A percentile compares a stretch with the other conserved stretches of the same genome.
These are phyloP conservation scores for Corchorus capsularis DNA, from an alignment of 345 rosid species.

Conservation along the genomic window DNA sequence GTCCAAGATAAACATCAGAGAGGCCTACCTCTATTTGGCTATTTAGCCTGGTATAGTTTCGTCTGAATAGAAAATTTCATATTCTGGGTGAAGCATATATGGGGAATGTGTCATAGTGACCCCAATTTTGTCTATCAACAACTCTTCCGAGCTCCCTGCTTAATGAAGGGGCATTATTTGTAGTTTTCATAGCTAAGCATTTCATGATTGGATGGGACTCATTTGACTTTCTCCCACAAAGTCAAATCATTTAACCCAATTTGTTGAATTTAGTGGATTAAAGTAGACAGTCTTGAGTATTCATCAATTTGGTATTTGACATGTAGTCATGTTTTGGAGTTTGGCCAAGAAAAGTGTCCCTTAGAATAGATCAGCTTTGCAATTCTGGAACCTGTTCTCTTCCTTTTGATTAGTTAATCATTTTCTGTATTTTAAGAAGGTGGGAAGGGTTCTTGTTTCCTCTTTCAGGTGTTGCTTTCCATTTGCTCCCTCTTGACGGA, in stretches of 20 bases:
- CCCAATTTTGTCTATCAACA: neutral
- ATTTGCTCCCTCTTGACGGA: slow-evolving; percentile 35
- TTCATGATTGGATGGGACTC: neutral
- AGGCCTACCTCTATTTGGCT: neutral
- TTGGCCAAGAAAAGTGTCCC: neutral
- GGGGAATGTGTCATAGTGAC: neutral
- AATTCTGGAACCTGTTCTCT: neutral
- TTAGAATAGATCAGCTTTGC: neutral
- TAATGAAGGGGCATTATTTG: neutral
- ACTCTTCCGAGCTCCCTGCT: neutral
- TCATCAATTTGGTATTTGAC: neutral
- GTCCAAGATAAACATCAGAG: neutral
- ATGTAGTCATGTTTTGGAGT: neutral
- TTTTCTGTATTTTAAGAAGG: slow-evolving; percentile 14
- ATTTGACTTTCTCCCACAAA: neutral
- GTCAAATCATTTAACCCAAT: neutral
- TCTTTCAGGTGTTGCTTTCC: slow-evolving; percentile 36
- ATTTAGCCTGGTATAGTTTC: neutral
- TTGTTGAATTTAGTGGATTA: neutral
- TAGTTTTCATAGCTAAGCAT: neutral
- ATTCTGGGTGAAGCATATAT: neutral
- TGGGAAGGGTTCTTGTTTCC: slow-evolving; percentile 22
- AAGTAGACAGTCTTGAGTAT: neutral
- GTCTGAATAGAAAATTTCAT: neutral
- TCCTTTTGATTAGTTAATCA: neutral